Evolutionary conservation across 2,329 filamentous ascomycete genomes (phyloP), one percentile per base, ranked within the genome.

Genomic region (Colletotrichum salicis): DNA sequence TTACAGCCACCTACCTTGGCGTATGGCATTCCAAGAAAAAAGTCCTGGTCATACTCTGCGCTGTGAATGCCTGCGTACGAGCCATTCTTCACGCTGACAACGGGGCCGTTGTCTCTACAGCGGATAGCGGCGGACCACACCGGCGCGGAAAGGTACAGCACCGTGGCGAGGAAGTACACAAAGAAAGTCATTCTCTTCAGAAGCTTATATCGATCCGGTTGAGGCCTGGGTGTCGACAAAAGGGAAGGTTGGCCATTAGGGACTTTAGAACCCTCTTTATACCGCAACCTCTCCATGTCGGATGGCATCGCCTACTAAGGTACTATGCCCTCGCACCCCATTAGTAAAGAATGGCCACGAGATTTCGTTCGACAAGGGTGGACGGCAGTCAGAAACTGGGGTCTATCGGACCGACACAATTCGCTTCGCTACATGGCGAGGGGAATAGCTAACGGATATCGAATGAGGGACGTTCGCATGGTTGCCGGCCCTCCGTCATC

Each of bases 1-100:
- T 12, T 35, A 15, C 11, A 33, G 10, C 11, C 22, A 48, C 52
- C 11, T 22, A 76, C 67, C 59, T 75, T 70, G 15, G 87, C 87
- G 76, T 85, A 89, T 0, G 87, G 87, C 6, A 90, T 83, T 2
- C 84, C 84, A 8, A 86, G 76, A 73, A 86, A 87, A 70, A 83
- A 80, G 64, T 87, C 85, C 35, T 86, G 84, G 29, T 82, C 73
- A 59, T 85, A 86, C 2, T 77, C 73, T 0, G 78, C 52, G 41
- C 78, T 80, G 59, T 81, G 76, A 2, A 79, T 66, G 1, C 85
- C 85, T 24, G 74, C 60, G 62, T 85, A 85, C 0, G 84, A 81
- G 22, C 70, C 70, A 29, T 72, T 72, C 62, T 71, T 72, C 6
- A 72, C 56, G 7, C 12, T 51, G 5, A 72, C 67, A n/a, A 71